Conservation (phyloP, 495 filamentous ascomycete species). For the Parathielavia hyrcaniae region DNA sequence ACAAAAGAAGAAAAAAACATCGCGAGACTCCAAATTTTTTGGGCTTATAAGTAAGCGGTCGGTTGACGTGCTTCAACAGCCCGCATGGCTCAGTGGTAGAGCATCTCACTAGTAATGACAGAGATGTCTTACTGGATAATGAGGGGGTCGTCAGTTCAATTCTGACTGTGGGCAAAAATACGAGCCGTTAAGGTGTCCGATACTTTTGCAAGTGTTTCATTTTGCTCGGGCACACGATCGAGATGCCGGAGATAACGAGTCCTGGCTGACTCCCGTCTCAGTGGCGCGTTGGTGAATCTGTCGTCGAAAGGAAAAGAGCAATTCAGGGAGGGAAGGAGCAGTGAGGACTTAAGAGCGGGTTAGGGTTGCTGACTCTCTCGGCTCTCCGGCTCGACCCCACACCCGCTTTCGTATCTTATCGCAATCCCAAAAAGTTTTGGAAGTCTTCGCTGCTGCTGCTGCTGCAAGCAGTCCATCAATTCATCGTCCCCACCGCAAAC, state of each 20-base stretch:
- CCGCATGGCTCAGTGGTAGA: constrained; percentile 12
- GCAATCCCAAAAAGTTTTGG: constrained; percentile 28
- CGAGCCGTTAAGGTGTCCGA: background rate
- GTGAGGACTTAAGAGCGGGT: background rate
- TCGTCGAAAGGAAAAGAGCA: too few species aligned
- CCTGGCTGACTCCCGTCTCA: too few species aligned
- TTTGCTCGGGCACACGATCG: background rate
- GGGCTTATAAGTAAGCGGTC: too few species aligned
- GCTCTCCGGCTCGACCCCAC: constrained; percentile 4
- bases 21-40: too few species aligned
- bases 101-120: constrained; percentile 7
- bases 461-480: constrained; percentile 18
- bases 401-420: constrained; percentile 30
- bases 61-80: background rate
- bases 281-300: too few species aligned
- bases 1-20: background rate
- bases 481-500: constrained; percentile 15
- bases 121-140: background rate
- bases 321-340: too few species aligned
- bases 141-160: constrained; percentile 8
- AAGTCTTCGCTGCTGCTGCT: constrained; percentile 4
- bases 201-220: background rate
- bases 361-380: background rate
- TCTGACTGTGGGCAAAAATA: constrained; percentile 5
- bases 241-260: too few species aligned